Conservation (phyloP, 495 filamentous ascomycete genomes). For the Jackrogersella minutella region DNA sequence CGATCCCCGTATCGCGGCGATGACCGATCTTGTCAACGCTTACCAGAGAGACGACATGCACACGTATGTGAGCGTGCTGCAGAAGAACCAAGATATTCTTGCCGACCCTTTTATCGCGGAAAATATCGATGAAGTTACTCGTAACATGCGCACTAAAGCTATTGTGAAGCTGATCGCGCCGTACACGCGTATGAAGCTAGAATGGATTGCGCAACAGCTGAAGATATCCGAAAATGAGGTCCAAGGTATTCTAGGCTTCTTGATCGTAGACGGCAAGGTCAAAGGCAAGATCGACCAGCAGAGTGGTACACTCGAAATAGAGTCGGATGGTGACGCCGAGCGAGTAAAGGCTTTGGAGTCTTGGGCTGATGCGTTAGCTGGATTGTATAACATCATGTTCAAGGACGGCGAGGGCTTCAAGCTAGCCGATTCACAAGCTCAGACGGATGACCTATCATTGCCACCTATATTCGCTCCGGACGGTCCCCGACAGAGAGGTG, state of each 20-base stretch:
- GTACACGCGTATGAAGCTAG: conserved; percentile 88
- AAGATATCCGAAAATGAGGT: conserved; percentile 86
- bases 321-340: conserved; percentile 75
- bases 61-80: conserved; percentile 84
- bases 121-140: conserved; percentile 98
- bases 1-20: conserved; percentile 91
- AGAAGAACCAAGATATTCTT: conserved; percentile 87
- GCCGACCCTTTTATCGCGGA: conserved; percentile 96
- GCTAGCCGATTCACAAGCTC: conserved; percentile 14
- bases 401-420: conserved; percentile 77
- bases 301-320: conserved; percentile 81
- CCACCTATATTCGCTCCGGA: conserved; percentile 6
- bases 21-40: conserved; percentile 96
- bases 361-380: conserved; percentile 73
- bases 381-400: conserved; percentile 70
- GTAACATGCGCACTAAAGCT: conserved; percentile 96
- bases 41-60: conserved; percentile 97
- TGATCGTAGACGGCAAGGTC: conserved; percentile 89
- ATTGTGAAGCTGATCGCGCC: conserved; percentile 93
- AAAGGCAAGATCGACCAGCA: conserved; percentile 90
- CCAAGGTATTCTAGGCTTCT: conserved; percentile 88
- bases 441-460: conserved; percentile 15
- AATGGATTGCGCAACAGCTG: conserved; percentile 85
- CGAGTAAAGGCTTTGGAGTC: conserved; percentile 75
- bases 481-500: background rate